Conservation (phyloP, 1,139 yeast genomes). For the Pichia sp. region DNA sequence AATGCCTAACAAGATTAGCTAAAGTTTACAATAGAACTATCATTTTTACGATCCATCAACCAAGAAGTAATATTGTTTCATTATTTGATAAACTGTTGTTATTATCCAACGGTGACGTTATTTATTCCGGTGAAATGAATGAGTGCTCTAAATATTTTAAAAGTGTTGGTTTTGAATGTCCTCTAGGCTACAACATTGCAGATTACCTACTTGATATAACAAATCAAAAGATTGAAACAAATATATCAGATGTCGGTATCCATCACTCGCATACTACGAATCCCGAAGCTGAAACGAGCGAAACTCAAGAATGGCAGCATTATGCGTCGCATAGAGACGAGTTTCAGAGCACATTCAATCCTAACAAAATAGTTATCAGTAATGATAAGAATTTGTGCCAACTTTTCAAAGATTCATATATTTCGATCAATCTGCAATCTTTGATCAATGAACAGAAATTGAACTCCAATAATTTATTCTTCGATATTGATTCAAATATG, state of each 20-base stretch:
- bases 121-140: constrained; percentile 79
- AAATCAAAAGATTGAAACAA: constrained; percentile 40
- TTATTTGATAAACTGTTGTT: constrained; percentile 75
- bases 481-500: constrained; percentile 29
- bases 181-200: constrained; percentile 86
- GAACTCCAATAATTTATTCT: constrained; percentile 20
- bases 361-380: constrained; percentile 5
- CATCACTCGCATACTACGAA: constrained; percentile 30
- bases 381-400: constrained; percentile 15
- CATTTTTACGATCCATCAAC: constrained; percentile 91
- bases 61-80: constrained; percentile 93
- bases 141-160: constrained; percentile 67
- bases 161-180: constrained; percentile 73
- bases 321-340: constrained; percentile 82
- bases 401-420: constrained; percentile 21
- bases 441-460: constrained; percentile 23
- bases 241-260: not conserved
- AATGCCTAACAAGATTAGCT: constrained; percentile 72
- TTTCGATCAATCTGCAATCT: constrained; percentile 24
- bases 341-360: constrained; percentile 25
- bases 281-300: constrained; percentile 37
- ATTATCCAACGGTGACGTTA: constrained; percentile 76
- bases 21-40: constrained; percentile 78
- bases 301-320: constrained; percentile 85
- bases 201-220: constrained; percentile 89